These are phyloP conservation scores for Penicillium capsulatum DNA, from an alignment of 2,329 filamentous ascomycete species.

Conservation along the genomic window DNA sequence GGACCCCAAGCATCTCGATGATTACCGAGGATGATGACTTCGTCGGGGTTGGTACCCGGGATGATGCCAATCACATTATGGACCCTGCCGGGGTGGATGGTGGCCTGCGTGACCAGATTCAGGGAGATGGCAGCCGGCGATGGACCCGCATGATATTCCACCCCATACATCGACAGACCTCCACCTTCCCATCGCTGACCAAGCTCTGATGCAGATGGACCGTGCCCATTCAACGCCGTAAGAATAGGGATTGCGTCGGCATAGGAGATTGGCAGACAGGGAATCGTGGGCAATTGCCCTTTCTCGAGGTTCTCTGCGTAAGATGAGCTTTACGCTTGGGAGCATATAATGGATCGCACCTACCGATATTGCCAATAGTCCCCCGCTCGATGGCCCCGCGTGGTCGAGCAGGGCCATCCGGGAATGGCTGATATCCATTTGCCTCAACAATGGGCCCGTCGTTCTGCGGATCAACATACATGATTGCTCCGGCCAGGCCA, in stretches of 20 bases:
- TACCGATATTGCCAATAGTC: not conserved
- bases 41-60: conserved; percentile 25
- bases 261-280: conserved; percentile 2
- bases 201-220: conserved; percentile 1
- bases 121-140: conserved; percentile 15
- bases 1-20: conserved; percentile 54
- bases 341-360: not conserved
- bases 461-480: conserved; percentile 2
- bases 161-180: conserved; percentile 4
- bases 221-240: conserved; percentile 1
- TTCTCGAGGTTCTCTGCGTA: too few relatives aligned
- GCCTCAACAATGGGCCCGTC: not conserved
- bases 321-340: not conserved
- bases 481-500: not conserved
- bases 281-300: too few relatives aligned
- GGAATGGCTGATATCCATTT: conserved; percentile 1
- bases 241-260: conserved; percentile 4
- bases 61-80: conserved; percentile 24
- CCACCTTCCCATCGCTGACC: conserved; percentile 10
- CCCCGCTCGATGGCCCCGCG: conserved; percentile 2
- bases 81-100: conserved; percentile 14
- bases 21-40: conserved; percentile 50
- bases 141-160: conserved; percentile 15
- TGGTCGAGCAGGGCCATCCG: conserved; percentile 2
- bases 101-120: conserved; percentile 18